Conservation (phyloP, 306 rosid genomes). For the Acacia melanoxylon region DNA sequence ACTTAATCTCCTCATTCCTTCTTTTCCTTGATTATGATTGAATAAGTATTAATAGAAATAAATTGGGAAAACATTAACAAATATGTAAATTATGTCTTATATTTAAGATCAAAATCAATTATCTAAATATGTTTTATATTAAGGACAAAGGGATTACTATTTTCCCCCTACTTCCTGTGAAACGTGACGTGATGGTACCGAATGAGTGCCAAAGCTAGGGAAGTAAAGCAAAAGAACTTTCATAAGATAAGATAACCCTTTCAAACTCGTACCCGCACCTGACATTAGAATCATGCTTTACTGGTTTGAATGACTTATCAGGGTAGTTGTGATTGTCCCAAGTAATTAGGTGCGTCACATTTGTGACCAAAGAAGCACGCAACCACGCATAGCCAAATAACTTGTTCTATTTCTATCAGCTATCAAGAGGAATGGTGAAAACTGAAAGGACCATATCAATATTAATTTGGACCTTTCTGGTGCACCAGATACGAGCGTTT, state of each 20-base stretch:
- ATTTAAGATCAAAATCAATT: too few species aligned
- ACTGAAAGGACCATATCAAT: background rate
- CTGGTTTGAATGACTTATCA: constrained; percentile 33
- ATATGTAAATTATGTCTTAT: too few species aligned
- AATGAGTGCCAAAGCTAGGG: constrained; percentile 31
- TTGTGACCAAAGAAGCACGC: constrained; percentile 32
- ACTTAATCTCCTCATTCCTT: too few species aligned
- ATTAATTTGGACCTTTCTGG: background rate
- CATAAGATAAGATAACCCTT: constrained; percentile 35
- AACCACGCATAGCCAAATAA: constrained; percentile 37
- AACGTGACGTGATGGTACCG: constrained; percentile 37
- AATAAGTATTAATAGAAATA: too few species aligned
- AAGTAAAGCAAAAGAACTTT: constrained; percentile 46
- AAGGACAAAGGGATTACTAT: background rate
- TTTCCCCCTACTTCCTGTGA: constrained; percentile 31
- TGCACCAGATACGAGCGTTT: background rate
- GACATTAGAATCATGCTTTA: constrained; percentile 44
- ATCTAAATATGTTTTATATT: too few species aligned
- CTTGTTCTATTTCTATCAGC: background rate
- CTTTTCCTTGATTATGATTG: too few species aligned
- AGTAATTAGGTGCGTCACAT: constrained; percentile 32
- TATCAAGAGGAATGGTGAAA: background rate
- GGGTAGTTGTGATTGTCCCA: constrained; percentile 33
- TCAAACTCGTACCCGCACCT: constrained; percentile 56
- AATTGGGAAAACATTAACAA: too few species aligned